These are phyloP conservation scores for Achaetomiella virescens DNA, from an alignment of 495 filamentous ascomycete genomes.

Conservation along the genomic window DNA sequence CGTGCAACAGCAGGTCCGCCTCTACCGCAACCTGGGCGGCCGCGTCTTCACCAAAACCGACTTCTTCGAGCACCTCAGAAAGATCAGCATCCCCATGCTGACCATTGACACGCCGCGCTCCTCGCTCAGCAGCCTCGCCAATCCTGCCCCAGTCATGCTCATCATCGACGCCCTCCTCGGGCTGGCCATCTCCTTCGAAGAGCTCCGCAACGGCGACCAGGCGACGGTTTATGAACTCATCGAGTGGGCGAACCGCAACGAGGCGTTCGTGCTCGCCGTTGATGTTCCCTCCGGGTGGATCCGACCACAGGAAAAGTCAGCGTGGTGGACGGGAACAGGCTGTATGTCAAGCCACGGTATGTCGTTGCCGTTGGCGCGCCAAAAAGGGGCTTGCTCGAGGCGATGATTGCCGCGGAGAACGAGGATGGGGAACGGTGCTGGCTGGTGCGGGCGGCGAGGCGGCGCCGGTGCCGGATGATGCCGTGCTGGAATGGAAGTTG, in stretches of 20 bases:
- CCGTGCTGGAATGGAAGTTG: constrained; percentile 56
- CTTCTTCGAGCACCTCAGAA: constrained; percentile 45
- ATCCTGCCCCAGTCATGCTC: constrained; percentile 56
- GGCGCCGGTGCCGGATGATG: constrained; percentile 24
- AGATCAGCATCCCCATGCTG: constrained; percentile 33
- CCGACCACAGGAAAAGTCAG: constrained; percentile 61
- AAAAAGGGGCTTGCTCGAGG: constrained; percentile 71
- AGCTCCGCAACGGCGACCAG: constrained; percentile 73
- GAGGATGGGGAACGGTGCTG: constrained; percentile 37
- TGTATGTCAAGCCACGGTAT: constrained; percentile 68
- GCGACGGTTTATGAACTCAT: constrained; percentile 76
- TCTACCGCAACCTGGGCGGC: constrained; percentile 73
- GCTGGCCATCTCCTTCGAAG: constrained; percentile 75
- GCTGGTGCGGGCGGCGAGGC: constrained; percentile 20
- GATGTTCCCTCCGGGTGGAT: constrained; percentile 80
- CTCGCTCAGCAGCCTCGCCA: constrained; percentile 27
- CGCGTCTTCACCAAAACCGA: constrained; percentile 52
- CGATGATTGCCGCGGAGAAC: constrained; percentile 55
- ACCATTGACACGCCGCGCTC: constrained; percentile 33
- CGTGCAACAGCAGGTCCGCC: constrained; percentile 65
- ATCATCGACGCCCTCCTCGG: constrained; percentile 87
- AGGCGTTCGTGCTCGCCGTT: constrained; percentile 69
- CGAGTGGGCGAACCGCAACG: constrained; percentile 78
- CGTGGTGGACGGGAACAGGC: constrained; percentile 56
- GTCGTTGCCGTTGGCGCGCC: constrained; percentile 81